Evolutionary conservation across 2,329 filamentous ascomycete species (phyloP).

Genomic region (Coniochaeta ligniaria): DNA sequence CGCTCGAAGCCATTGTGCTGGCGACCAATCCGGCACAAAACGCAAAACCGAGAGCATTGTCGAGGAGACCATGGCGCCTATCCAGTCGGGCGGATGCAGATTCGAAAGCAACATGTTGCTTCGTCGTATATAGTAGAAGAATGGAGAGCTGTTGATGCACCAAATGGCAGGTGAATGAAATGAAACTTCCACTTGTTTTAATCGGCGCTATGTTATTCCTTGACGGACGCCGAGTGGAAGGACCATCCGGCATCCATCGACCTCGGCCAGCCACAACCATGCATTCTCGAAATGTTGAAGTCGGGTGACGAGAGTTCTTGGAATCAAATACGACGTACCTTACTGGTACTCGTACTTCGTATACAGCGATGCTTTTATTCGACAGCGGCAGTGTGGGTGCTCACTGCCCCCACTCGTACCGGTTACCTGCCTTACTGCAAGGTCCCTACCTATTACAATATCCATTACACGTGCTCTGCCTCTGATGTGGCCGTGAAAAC

Average conservation of each 20-base stretch:
- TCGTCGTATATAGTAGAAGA: neutral
- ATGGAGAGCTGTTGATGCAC: neutral
- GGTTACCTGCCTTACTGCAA: too few relatives aligned
- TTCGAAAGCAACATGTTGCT: neutral
- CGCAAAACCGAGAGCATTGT: neutral
- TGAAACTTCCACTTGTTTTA: neutral
- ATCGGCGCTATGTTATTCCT: neutral
- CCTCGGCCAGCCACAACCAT: neutral
- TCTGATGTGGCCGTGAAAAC: neutral
- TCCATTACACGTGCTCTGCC: neutral
- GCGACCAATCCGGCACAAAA: neutral
- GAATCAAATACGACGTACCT: too few relatives aligned
- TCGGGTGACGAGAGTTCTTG: too few relatives aligned
- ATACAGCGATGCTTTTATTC: neutral
- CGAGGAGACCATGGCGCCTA: neutral
- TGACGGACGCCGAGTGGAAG: neutral
- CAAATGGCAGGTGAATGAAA: neutral
- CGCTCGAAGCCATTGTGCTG: neutral
- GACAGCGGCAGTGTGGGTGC: neutral
- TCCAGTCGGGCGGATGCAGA: neutral
- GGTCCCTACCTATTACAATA: neutral
- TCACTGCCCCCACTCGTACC: neutral
- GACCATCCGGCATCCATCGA: neutral
- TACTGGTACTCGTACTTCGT: too few relatives aligned
- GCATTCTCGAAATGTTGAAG: neutral